Base-by-base conservation (phyloP, 768 basidiomycete genomes). In the Russula earlei region DNA sequence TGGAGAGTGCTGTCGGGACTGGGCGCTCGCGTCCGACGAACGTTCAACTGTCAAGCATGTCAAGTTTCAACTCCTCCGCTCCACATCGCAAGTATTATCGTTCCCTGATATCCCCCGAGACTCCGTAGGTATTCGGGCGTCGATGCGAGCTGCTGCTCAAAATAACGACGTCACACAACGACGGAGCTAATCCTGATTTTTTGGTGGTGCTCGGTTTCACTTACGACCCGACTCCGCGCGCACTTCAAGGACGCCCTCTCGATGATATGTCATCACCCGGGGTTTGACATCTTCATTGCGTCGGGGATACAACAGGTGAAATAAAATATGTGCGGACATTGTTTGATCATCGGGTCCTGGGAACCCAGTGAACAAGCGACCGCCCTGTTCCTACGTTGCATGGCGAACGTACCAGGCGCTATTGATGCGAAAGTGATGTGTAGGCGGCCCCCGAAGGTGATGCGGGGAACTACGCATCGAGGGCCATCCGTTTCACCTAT, bases 201-300 rank as follows among this genome's bases (percentile, higher is more conserved):
- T n/a, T n/a, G n/a, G n/a, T n/a, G n/a, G n/a, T n/a, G n/a, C n/a
- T n/a, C n/a, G n/a, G n/a, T n/a, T n/a, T n/a, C n/a, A n/a, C n/a
- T n/a, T n/a, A n/a, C n/a, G n/a, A n/a, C n/a, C n/a, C n/a, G n/a
- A n/a, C n/a, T n/a, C n/a, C n/a, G n/a, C n/a, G 33, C 36, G 19
- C 17, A 45, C 48, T 33, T 45, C 49, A 50, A 51, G 29, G 19
- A 44, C 31, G 31, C 15, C 56, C 11, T 6, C 17, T 25, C 9
- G 17, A 27, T 48, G 56, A 54, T 54, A 24, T 52, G 57, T 43
- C 34, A 58, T 58, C 57, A 29, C 42, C 36, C 52, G 52, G 41
- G 34, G 17, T 43, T 51, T 49, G 20, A 31, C 46, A 24, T 33
- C 47, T 7, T 49, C 4, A 27, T 27, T 34, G 37, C 27, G 46